Conservation (phyloP, 2,329 filamentous ascomycete genomes). For the Blastomyces percursus region DNA sequence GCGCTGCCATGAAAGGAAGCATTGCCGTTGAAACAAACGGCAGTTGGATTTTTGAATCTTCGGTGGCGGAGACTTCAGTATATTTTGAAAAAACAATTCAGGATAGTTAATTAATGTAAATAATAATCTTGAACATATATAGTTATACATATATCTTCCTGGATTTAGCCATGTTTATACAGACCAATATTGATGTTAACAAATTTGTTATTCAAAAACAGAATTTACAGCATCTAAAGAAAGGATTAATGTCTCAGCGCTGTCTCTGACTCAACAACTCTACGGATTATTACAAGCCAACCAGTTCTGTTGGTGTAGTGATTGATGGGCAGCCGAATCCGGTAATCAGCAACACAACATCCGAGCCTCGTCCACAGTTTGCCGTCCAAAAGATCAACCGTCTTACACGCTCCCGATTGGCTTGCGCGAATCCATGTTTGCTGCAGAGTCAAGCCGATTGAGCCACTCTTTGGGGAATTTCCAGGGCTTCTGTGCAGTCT, state of each 20-base stretch:
- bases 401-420: background rate
- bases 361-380: background rate
- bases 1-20: conserved; percentile 30
- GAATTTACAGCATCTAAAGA: background rate
- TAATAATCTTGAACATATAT: too few relatives aligned
- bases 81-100: conserved; percentile 3
- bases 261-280: background rate
- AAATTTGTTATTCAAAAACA: background rate
- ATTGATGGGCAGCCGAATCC: background rate
- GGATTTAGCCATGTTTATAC: background rate
- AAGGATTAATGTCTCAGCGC: background rate
- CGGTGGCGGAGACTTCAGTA: conserved; percentile 20
- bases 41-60: conserved; percentile 29
- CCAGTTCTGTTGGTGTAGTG: background rate
- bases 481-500: background rate
- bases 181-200: background rate
- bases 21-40: conserved; percentile 33
- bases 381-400: background rate
- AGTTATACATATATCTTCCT: background rate
- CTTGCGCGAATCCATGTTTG: background rate
- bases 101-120: too few relatives aligned
- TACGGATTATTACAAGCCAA: background rate
- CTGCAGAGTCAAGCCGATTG: background rate
- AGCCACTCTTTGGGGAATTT: conserved; percentile 1
- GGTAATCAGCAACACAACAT: background rate